Base-by-base conservation (phyloP, 768 basidiomycete genomes). In the Lepiota brunneoincarnata region DNA sequence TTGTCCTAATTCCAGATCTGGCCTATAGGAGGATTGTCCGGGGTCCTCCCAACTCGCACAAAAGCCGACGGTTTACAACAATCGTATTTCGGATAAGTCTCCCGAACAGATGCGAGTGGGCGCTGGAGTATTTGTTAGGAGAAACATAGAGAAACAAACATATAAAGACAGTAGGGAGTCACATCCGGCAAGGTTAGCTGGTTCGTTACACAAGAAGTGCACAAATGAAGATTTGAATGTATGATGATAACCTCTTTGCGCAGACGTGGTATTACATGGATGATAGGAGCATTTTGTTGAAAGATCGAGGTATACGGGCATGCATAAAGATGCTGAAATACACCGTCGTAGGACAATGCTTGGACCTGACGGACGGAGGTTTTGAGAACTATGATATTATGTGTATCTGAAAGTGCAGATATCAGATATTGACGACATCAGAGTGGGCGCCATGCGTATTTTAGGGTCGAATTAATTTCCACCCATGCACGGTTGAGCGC, bases 401-500 rank as follows among this genome's bases (percentile, higher is more conserved):
- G 24, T 61, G 63, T 46, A 61, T 59, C 20, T 65, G 61, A 60
- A 42, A 55, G 34, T 65, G 64, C 46, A 45, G 26, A 46, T 40
- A 64, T 43, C 63, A 64, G 44, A 42, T 64, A n/a, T 64, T 61
- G 53, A 47, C 46, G 40, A 1, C 11, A 10, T 31, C n/a, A n/a
- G 7, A 31, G 11, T 31, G 11, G 31, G 7, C 31, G 31, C 31
- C 7, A 2, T 10, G 3, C 11, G 31, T 9, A 49, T 24, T n/a
- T 36, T 36, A 43, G 20, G 38, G 10, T 37, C 34, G 51, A 15
- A 67, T 79, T 58, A 93, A 68, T 49, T 70, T 75, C 91, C 91
- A 94, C 2, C 93, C 93, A 62, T 93, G 87, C 1, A 97, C 93
- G 0, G 88, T 92, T 6, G 86, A 80, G 20, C 93, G 77, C 6